These are phyloP conservation scores for Elongisporangium undulatum DNA, from an alignment of 352 stramenopile genomes.

Conservation along the genomic window DNA sequence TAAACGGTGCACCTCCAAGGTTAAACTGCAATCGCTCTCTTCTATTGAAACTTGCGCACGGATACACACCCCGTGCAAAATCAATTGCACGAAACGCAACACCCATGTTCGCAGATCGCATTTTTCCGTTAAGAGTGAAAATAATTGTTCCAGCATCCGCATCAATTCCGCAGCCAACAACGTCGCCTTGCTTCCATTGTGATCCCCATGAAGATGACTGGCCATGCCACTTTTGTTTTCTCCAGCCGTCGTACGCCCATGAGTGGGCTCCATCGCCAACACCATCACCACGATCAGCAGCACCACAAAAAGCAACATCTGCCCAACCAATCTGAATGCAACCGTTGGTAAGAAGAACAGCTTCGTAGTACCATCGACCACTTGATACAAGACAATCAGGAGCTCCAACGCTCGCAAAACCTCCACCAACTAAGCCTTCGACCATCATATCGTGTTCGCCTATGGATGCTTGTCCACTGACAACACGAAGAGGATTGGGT, in stretches of 20 bases:
- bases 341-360: conserved; percentile 88
- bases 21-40: conserved; percentile 86
- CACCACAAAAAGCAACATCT: conserved; percentile 84
- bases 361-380: conserved; percentile 91
- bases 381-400: conserved; percentile 74
- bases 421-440: conserved; percentile 77
- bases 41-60: conserved; percentile 86
- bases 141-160: conserved; percentile 84
- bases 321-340: conserved; percentile 95
- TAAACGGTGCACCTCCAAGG: conserved; percentile 77
- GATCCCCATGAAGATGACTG: conserved; percentile 82
- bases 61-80: conserved; percentile 80
- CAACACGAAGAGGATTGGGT: conserved; percentile 75
- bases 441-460: conserved; percentile 82
- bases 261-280: conserved; percentile 91
- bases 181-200: conserved; percentile 91
- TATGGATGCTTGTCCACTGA: conserved; percentile 86
- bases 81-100: conserved; percentile 79
- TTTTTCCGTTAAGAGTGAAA: conserved; percentile 91
- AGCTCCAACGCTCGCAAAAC: conserved; percentile 82
- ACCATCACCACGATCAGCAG: conserved; percentile 86
- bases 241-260: conserved; percentile 92
- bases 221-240: conserved; percentile 90
- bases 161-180: conserved; percentile 89
- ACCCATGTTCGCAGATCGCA: conserved; percentile 82